These are phyloP conservation scores for Corymbia maculata DNA, from an alignment of 345 rosid species.

Conservation along the genomic window DNA sequence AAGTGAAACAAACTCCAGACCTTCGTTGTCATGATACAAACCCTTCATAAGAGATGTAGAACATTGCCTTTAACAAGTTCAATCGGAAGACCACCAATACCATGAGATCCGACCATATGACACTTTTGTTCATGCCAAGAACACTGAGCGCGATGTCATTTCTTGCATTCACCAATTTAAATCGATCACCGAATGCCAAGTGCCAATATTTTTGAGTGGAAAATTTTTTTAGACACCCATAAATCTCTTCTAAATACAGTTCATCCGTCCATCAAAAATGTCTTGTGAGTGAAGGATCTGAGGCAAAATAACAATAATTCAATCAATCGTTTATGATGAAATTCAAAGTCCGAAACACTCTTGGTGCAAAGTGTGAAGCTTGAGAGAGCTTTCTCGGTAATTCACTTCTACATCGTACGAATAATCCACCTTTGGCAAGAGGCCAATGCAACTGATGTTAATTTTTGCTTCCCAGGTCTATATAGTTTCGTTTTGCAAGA, in stretches of 20 bases:
- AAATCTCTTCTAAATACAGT: too few species aligned
- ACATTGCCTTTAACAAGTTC: neutral
- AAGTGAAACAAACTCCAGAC: neutral
- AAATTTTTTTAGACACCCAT: too few species aligned
- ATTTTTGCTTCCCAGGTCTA: conserved; percentile 1
- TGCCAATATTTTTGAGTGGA: neutral
- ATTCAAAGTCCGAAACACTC: neutral
- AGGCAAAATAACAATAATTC: too few species aligned
- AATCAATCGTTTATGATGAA: too few species aligned
- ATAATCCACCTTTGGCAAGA: neutral
- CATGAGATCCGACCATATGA: neutral
- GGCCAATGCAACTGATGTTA: conserved; percentile 8
- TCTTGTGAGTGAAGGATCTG: too few species aligned
- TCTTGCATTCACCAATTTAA: neutral
- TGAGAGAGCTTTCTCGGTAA: conserved; percentile 3
- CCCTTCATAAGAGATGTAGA: neutral
- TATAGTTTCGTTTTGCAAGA: neutral
- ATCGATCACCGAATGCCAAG: neutral
- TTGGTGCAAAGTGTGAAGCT: conserved; percentile 1
- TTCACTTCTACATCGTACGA: neutral
- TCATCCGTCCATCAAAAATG: too few species aligned
- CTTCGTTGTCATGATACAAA: neutral
- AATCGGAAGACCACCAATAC: neutral
- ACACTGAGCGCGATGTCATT: neutral
- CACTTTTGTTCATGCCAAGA: neutral